phyloP scores from a whole-genome alignment of 306 rosid genomes.

The Adenanthera pavonina region DNA sequence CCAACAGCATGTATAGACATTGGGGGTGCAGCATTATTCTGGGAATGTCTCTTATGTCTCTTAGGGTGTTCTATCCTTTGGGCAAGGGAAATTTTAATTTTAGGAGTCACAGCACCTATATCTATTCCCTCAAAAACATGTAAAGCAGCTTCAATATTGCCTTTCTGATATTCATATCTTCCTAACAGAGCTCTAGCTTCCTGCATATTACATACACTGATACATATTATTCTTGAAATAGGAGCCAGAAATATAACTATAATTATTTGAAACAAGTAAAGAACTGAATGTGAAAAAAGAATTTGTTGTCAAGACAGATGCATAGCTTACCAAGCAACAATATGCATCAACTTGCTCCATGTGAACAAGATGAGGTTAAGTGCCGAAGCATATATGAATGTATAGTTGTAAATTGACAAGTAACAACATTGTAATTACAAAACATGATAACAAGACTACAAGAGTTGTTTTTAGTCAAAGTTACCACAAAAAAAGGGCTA shows the following conservation, averaged over 20 bases:
- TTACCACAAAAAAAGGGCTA: neutral
- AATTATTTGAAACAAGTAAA: neutral
- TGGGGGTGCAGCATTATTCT: conserved; percentile 51
- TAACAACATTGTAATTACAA: neutral
- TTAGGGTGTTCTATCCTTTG: conserved; percentile 57
- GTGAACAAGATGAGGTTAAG: neutral
- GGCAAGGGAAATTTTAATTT: conserved; percentile 67
- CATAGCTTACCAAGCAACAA: conserved; percentile 28
- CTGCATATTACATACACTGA: conserved; percentile 51
- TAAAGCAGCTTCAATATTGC: conserved; percentile 86
- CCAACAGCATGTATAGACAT: conserved; percentile 76
- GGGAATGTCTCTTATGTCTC: conserved; percentile 53
- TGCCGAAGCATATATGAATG: neutral
- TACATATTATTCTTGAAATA: conserved; percentile 20
- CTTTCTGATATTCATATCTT: conserved; percentile 91
- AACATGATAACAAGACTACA: neutral
- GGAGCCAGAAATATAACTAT: neutral
- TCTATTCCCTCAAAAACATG: conserved; percentile 91
- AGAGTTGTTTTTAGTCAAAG: neutral
- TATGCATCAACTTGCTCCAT: conserved; percentile 6
- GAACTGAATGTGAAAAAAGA: neutral
- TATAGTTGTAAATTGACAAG: neutral
- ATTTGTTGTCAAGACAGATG: neutral
- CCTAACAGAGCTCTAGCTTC: conserved; percentile 98
- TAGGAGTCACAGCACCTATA: conserved; percentile 62